Conservation (phyloP, 331 rosid species). For the Saraca asoca region DNA sequence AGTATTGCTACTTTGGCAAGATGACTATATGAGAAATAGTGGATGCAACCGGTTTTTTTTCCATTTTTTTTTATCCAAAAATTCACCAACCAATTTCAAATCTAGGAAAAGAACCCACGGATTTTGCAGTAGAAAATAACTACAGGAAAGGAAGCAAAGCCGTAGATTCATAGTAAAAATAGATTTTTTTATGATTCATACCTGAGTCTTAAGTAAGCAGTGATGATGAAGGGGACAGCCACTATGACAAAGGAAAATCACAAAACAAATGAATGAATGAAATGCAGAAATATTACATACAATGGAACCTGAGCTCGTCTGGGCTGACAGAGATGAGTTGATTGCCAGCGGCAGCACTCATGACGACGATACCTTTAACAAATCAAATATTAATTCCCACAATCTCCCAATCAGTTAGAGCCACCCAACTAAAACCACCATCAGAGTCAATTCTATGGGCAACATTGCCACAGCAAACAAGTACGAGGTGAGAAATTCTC, state of each 20-base stretch:
- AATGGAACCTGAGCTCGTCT: constrained; percentile 77
- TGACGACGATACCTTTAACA: constrained; percentile 42
- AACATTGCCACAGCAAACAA: background rate
- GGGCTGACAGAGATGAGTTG: constrained; percentile 64
- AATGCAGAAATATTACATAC: constrained; percentile 39
- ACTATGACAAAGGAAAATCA: background rate
- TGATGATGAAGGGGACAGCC: background rate
- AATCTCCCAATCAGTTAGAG: constrained; percentile 24
- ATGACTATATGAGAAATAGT: too few species aligned
- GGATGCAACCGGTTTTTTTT: too few species aligned
- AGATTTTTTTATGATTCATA: too few species aligned
- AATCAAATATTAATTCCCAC: background rate
- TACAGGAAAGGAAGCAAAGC: background rate
- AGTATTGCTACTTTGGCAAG: too few species aligned
- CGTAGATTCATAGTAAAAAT: background rate
- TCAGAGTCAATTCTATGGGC: constrained; percentile 6
- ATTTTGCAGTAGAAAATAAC: background rate
- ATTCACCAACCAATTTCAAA: background rate
- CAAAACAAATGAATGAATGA: background rate
- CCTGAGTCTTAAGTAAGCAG: background rate
- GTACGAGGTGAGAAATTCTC: background rate
- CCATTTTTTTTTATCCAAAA: too few species aligned
- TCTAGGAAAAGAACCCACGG: background rate
- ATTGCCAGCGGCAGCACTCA: constrained; percentile 50
- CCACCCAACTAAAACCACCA: constrained; percentile 14